phyloP scores from a whole-genome alignment of 2,329 filamentous ascomycete genomes.

The Trichoderma guizhouense region DNA sequence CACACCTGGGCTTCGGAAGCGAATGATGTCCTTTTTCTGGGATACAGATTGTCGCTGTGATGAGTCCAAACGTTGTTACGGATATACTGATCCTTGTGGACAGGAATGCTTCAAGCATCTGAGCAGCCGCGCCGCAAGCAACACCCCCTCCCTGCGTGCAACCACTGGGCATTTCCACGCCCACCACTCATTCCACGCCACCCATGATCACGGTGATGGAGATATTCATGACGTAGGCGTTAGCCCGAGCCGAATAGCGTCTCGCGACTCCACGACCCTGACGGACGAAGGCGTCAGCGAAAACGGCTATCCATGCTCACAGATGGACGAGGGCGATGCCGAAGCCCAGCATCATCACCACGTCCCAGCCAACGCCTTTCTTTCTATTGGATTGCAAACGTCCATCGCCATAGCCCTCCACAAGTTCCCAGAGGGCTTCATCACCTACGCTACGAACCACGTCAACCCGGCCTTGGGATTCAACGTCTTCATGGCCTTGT shows the following conservation, averaged over 20 bases:
- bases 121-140: slow-evolving; percentile 34
- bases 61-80: slow-evolving; percentile 58
- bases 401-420: slow-evolving; percentile 92
- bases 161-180: slow-evolving; percentile 37
- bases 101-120: slow-evolving; percentile 64
- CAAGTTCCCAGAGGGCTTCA: slow-evolving; percentile 84
- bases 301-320: slow-evolving; percentile 26
- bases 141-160: slow-evolving; percentile 40
- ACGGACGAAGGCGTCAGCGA: slow-evolving; percentile 24
- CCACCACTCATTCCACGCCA: slow-evolving; percentile 26
- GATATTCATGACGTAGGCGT: slow-evolving; percentile 28
- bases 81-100: slow-evolving; percentile 63
- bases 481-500: slow-evolving; percentile 90
- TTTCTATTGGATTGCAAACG: slow-evolving; percentile 93
- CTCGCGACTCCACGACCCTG: slow-evolving; percentile 35
- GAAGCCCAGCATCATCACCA: slow-evolving; percentile 79
- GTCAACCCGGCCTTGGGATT: slow-evolving; percentile 85
- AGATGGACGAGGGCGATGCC: slow-evolving; percentile 39
- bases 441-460: slow-evolving; percentile 97
- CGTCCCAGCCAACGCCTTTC: slow-evolving; percentile 87
- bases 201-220: slow-evolving; percentile 28
- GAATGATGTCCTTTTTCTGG: slow-evolving; percentile 62
- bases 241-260: slow-evolving; percentile 38
- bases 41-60: slow-evolving; percentile 63
- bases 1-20: slow-evolving; percentile 51